These are phyloP conservation scores for Candida argentea DNA, from an alignment of 805 yeast species.

Conservation along the genomic window DNA sequence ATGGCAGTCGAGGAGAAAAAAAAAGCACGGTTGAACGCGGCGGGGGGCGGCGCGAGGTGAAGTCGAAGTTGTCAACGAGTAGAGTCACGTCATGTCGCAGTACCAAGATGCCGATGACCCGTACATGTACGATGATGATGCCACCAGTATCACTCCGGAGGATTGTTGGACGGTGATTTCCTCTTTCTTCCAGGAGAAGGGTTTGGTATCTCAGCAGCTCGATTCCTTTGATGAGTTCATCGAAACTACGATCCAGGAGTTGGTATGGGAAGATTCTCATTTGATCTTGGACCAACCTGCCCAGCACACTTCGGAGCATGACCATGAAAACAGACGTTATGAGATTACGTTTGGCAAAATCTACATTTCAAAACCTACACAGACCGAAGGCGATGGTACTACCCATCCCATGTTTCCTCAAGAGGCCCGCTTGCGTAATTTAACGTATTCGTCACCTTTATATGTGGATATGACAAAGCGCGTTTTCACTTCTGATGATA, in stretches of 20 bases:
- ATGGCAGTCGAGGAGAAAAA: no score
- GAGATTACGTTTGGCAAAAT: constrained; percentile 98
- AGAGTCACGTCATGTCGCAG: no score
- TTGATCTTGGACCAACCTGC: constrained; percentile 96
- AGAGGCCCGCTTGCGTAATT: constrained; percentile 92
- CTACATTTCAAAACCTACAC: constrained; percentile 91
- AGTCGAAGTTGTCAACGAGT: no score
- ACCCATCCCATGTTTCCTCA: constrained; percentile 98
- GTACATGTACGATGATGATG: constrained; percentile 62
- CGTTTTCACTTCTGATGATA: constrained; percentile 76
- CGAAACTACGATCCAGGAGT: constrained; percentile 91
- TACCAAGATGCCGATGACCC: constrained; percentile 36
- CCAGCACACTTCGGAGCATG: constrained; percentile 87
- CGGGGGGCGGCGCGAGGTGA: no score
- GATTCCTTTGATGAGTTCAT: constrained; percentile 98
- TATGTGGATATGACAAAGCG: constrained; percentile 93
- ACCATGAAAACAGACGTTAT: constrained; percentile 82
- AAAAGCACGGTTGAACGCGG: no score
- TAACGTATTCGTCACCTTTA: constrained; percentile 92
- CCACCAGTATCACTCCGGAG: constrained; percentile 73
- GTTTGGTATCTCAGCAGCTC: constrained; percentile 94
- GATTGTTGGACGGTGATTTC: constrained; percentile 99
- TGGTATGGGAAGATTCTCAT: constrained; percentile 91
- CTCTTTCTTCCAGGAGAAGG: constrained; percentile 91
- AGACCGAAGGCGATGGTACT: constrained; percentile 99